Conservation (phyloP, 345 rosid genomes). For the Eucalyptus albens region DNA sequence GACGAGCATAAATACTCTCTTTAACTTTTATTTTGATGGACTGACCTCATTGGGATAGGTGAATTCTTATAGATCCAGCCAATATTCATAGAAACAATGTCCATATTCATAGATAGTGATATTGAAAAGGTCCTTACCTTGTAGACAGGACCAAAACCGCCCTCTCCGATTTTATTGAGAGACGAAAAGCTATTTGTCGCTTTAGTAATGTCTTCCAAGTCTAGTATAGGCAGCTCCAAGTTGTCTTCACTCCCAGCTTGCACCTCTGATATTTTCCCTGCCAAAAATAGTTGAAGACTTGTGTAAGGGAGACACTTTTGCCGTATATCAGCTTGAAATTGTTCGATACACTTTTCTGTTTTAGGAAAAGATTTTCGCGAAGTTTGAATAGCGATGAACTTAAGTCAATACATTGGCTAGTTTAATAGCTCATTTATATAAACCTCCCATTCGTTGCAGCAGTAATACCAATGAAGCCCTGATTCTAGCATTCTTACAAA, state of each 20-base stretch:
- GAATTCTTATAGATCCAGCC: background rate
- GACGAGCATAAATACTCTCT: background rate
- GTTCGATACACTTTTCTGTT: background rate
- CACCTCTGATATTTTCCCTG: background rate
- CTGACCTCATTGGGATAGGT: background rate
- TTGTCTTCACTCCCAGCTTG: background rate
- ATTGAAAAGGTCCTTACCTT: conserved; percentile 3
- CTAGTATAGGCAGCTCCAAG: background rate
- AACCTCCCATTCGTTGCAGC: background rate
- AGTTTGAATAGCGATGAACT: background rate
- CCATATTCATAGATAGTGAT: background rate
- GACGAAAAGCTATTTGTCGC: conserved; percentile 6
- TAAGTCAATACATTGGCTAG: background rate
- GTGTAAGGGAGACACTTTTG: background rate
- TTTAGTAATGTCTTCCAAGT: background rate
- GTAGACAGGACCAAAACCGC: too few species aligned
- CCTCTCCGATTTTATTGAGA: too few species aligned
- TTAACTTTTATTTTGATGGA: background rate
- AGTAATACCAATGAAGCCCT: background rate
- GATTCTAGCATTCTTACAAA: background rate
- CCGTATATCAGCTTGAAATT: background rate
- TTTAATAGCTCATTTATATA: background rate
- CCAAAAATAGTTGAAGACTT: background rate
- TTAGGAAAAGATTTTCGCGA: background rate
- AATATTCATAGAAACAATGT: background rate